Base-by-base conservation (phyloP, 129 eudicot genomes). In the Scalesia atractyloides region DNA sequence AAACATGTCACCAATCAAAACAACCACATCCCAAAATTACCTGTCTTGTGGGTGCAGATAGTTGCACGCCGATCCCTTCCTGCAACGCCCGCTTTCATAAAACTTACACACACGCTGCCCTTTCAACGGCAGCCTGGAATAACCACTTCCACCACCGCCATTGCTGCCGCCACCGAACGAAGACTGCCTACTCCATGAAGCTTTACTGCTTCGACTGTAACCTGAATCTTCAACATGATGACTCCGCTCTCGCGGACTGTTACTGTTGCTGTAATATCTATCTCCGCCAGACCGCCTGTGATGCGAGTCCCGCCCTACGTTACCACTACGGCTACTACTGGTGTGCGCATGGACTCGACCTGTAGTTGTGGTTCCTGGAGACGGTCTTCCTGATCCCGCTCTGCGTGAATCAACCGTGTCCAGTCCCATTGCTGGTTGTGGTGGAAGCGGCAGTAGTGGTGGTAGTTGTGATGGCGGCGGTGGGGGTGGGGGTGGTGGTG, bases 31-130 rank as follows among this genome's bases (percentile, higher is more conserved):
- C 49, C 47, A 49, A 64, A 59, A 12, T 71, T 47, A 69, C 73
- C 57, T 36, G 61, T 72, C 74, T 79, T 63, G 86, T 17, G 90
- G 97, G 82, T 91, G 97, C 75, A 88, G 69, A 56, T 86, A 91
- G 68, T 67, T 80, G 70, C 97, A 88, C 7, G 82, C 73, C 4
- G 97, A 86, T 36, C 97, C 97, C 70, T 84, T 88, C 83, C 71
- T 88, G 80, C 97, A 91, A 66, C 80, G 85, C 67, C 96, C 97
- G 22, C 88, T 86, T 71, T 84, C 96, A 18, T 84, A 88, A 62
- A 84, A 91, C 78, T 82, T 91, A 76, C 97, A 88, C 5, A 88
- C 76, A n/a, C 94, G 87, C 80, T 83, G 85, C 41, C 81, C 87
- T 79, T 81, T 84, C 15, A 72, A 73, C 33, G 85, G 71, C 13